Conservation (phyloP, 2,329 filamentous ascomycete species). For the Sordariomycetes sp. region DNA sequence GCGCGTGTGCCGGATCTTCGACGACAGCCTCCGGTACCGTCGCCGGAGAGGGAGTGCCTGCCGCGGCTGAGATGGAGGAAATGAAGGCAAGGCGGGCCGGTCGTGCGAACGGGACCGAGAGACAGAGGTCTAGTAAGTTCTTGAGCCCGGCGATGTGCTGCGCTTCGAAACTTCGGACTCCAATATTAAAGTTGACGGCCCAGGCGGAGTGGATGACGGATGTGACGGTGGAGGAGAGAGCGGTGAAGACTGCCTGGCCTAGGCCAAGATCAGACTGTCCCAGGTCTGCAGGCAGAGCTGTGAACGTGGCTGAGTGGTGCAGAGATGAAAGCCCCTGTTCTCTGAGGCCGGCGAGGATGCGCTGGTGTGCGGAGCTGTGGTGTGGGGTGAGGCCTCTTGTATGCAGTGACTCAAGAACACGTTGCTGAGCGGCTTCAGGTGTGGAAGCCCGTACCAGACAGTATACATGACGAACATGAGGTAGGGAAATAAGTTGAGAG, state of each 20-base stretch:
- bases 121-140: constrained; percentile 32
- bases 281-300: constrained; percentile 29
- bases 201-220: constrained; percentile 40
- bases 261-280: constrained; percentile 30
- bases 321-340: constrained; percentile 13
- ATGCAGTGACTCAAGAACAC: constrained; percentile 19
- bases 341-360: constrained; percentile 19
- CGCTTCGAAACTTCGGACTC: constrained; percentile 35
- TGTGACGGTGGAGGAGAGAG: constrained; percentile 22
- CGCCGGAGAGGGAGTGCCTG: constrained; percentile 24
- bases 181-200: constrained; percentile 46
- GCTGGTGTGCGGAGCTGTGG: constrained; percentile 7
- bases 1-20: constrained; percentile 25
- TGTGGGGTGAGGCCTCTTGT: constrained; percentile 18
- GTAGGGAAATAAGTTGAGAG: constrained; percentile 45
- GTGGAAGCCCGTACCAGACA: constrained; percentile 35
- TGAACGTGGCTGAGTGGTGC: constrained; percentile 18
- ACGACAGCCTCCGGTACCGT: constrained; percentile 25
- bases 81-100: constrained; percentile 39
- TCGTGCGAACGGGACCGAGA: constrained; percentile 17
- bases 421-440: constrained; percentile 17
- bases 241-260: constrained; percentile 10
- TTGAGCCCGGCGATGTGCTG: constrained; percentile 33
- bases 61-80: constrained; percentile 32
- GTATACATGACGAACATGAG: constrained; percentile 44